Evolutionary conservation across 192 early-diverging fungal species (phyloP).

Genomic region (Gigaspora rosea): DNA sequence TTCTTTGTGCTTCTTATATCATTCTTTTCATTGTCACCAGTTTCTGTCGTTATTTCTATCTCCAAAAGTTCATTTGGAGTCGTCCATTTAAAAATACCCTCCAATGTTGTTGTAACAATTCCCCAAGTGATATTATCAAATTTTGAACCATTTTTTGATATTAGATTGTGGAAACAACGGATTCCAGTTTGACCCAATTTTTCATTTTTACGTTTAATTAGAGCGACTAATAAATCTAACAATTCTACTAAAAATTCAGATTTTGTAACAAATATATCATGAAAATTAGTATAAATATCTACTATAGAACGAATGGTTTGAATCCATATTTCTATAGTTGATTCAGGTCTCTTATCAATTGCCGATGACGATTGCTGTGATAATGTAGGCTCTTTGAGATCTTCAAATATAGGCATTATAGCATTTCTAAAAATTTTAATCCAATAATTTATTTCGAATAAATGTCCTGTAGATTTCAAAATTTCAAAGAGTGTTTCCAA

Average conservation of each 20-base stretch:
- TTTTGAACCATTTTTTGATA: conserved; percentile 73
- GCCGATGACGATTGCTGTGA: conserved; percentile 56
- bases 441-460: conserved; percentile 82
- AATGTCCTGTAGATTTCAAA: conserved; percentile 73
- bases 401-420: conserved; percentile 91
- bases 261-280: conserved; percentile 68
- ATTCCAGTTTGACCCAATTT: conserved; percentile 87
- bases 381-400: conserved; percentile 58
- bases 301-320: conserved; percentile 87
- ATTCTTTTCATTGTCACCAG: background rate
- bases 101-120: conserved; percentile 68
- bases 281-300: conserved; percentile 79
- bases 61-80: conserved; percentile 79
- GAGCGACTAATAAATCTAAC: conserved; percentile 58
- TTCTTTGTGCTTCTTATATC: background rate
- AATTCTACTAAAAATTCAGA: conserved; percentile 80
- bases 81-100: conserved; percentile 78
- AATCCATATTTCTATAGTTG: conserved; percentile 89
- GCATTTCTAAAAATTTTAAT: conserved; percentile 78
- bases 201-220: conserved; percentile 71
- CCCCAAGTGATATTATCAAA: conserved; percentile 79
- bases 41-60: conserved; percentile 30
- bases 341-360: conserved; percentile 82
- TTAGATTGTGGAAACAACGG: conserved; percentile 85
- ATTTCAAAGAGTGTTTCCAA: conserved; percentile 84